Evolutionary conservation across 2,329 filamentous ascomycete species (phyloP), one percentile per base, ranked within the genome.

Genomic region (Colletotrichum filicis): DNA sequence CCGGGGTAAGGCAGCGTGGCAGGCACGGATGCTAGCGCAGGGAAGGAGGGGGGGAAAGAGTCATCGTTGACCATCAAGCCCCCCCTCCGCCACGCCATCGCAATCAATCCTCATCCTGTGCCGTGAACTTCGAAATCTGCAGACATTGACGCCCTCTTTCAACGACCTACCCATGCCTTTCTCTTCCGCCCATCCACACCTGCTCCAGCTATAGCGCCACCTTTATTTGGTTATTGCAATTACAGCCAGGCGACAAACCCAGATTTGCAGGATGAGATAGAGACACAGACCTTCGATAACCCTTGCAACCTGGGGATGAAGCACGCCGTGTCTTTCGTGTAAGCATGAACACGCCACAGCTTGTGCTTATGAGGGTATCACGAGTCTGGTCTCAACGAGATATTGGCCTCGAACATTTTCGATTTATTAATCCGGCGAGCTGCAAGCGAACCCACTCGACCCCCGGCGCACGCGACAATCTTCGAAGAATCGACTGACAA

Each of bases 311-410:
- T 49, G 59, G 52, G 37, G 35, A 49, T 52, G 59, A 68, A 58
- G 53, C 65, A 53, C 37, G 28, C 58, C 32, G 30, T 55, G 58
- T 72, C 56, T 72, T 37, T 46, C 32, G 24, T 46, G 24, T 58
- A 28, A 63, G 52, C 22, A 53, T 37, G 30, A 52, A n/a, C 65
- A 68, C 46, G 52, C 32, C 53, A 58, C 30, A 53, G 59, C 66
- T 59, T 49, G 64, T 59, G 66, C 14, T 60, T 30, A 37, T 70
- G 70, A 73, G 35, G 70, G 66, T 70, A 70, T 73, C 66, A 73
- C 70, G 70, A 65, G 66, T 55, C 35, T 53, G 60, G 60, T n/a
- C 49, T 28, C 55, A 42, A 60, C 42, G 16, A 49, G 8, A n/a
- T 19, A n/a, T 49, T 49, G 42, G 46, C 66, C 42, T 70, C 42